Base-by-base conservation (phyloP, 768 basidiomycete species). In the Lentinus tigrinus region DNA sequence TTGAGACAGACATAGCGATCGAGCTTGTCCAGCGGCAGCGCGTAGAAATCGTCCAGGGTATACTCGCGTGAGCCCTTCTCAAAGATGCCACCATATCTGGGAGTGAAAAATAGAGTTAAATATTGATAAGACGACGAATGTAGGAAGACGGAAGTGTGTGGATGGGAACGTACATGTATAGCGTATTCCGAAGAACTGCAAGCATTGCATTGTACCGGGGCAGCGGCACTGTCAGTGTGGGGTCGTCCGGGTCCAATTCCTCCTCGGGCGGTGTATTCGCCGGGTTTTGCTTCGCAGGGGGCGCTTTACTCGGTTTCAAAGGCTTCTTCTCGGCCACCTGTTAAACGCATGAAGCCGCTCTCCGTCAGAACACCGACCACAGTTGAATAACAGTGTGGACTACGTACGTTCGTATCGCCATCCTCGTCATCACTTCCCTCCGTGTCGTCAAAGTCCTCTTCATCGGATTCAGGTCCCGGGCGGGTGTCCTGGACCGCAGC, bases 201-300 rank as follows among this genome's bases (percentile, higher is more conserved):
- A 95, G 76, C 93, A 96, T 95, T 4, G 91, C 81, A 65, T 95
- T 96, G 71, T 95, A 95, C 8, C 92, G 79, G 1, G 85, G 78
- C 17, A 87, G 75, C 0, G 94, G 95, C 1, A 75, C 73, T 0
- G 88, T 58, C 26, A 63, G 47, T 37, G 75, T 72, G 0, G 91
- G 88, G 66, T 93, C 91, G 52, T 90, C 83, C 0, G 79, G 75
- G 61, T 88, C 85, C 10, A 67, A 50, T 21, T 81, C 81, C 10
- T 34, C 70, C 66, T 16, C 73, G 71, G 36, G 56, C 14, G 46
- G 21, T 31, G 34, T 36, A 42, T 14, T 37, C 38, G 23, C 16
- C 11, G 36, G 4, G 31, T 11, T 23, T 24, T 23, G 50, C 23
- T 36, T 46, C 6, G 31, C 23, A 5, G 52, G 42, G 5, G 55